A percentile compares a stretch with the other conserved stretches of the same genome.
phyloP scores from a whole-genome alignment of 1,284 basidiomycete genomes.

The Inonotus obliquus region DNA sequence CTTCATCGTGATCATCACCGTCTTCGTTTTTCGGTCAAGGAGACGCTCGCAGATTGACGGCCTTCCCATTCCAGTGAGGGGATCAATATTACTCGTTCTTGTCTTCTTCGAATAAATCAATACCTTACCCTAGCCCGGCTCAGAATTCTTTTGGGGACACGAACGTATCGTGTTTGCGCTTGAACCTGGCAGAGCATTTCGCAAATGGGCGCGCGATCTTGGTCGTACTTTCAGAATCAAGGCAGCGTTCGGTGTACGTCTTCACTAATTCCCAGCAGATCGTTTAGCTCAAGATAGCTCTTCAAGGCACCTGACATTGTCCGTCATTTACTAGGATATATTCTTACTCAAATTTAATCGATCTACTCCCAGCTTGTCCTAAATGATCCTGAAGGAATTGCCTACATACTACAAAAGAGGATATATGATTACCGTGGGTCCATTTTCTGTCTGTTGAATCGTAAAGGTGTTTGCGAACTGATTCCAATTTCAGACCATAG shows the following conservation, averaged over 20 bases:
- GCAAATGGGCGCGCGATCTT: neutral
- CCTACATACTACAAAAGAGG: neutral
- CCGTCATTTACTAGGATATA: neutral
- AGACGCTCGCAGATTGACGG: neutral
- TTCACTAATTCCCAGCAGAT: neutral
- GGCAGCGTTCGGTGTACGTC: neutral
- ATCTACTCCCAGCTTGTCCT: neutral
- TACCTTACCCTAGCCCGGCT: neutral
- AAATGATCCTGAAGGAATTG: neutral
- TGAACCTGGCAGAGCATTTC: neutral
- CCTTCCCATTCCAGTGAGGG: neutral
- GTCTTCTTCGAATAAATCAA: neutral
- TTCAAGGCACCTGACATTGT: neutral
- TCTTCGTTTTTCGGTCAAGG: neutral
- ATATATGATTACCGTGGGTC: neutral
- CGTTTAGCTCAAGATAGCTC: neutral
- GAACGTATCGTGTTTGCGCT: neutral
- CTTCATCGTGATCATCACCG: neutral
- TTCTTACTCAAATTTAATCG: neutral
- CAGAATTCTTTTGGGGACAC: neutral
- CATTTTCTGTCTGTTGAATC: neutral
- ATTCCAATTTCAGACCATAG: neutral
- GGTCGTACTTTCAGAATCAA: neutral
- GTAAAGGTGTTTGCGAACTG: neutral
- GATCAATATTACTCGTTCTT: neutral